Percentiles rank a stretch among this genome's conserved stretches.
phyloP scores from a whole-genome alignment of 2,329 filamentous ascomycete species.

The Fusarium albidum region DNA sequence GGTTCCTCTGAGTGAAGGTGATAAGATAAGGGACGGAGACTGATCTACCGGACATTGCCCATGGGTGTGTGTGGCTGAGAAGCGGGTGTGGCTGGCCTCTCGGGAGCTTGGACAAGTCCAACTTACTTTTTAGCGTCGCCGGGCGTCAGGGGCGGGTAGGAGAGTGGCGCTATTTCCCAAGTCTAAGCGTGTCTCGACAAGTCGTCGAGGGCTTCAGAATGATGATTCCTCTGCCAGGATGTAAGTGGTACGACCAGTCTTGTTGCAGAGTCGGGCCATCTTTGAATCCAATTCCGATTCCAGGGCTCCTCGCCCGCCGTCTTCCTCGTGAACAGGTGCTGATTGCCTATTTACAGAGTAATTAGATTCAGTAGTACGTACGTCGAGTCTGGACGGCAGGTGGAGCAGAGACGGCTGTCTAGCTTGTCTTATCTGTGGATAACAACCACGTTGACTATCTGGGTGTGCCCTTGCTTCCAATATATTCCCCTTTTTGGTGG shows the following conservation, averaged over 20 bases:
- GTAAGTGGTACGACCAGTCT: not conserved
- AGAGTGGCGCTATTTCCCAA: slow-evolving; percentile 22
- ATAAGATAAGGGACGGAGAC: not conserved
- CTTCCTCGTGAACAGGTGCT: too few relatives aligned
- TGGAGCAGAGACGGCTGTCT: not conserved
- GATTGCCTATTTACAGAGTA: too few relatives aligned
- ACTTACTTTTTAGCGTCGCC: not conserved
- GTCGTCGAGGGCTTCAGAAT: slow-evolving; percentile 15
- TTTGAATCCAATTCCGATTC: not conserved
- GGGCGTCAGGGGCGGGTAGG: slow-evolving; percentile 20
- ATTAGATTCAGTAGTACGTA: too few relatives aligned
- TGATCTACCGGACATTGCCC: slow-evolving; percentile 8
- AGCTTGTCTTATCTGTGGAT: slow-evolving; percentile 1
- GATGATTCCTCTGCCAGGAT: slow-evolving; percentile 1
- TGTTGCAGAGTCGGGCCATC: not conserved
- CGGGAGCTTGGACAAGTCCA: not conserved
- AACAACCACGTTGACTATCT: not conserved
- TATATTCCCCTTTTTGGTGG: not conserved
- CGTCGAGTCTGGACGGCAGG: not conserved
- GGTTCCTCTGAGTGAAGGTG: not conserved
- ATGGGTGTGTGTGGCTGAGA: slow-evolving; percentile 19
- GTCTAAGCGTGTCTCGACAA: slow-evolving; percentile 14
- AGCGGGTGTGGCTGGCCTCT: slow-evolving; percentile 17
- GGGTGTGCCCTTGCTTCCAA: slow-evolving; percentile 7
- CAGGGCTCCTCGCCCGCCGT: not conserved